Evolutionary conservation across 129 eudicot species (phyloP).

Genomic region (Saussurea involucrata): DNA sequence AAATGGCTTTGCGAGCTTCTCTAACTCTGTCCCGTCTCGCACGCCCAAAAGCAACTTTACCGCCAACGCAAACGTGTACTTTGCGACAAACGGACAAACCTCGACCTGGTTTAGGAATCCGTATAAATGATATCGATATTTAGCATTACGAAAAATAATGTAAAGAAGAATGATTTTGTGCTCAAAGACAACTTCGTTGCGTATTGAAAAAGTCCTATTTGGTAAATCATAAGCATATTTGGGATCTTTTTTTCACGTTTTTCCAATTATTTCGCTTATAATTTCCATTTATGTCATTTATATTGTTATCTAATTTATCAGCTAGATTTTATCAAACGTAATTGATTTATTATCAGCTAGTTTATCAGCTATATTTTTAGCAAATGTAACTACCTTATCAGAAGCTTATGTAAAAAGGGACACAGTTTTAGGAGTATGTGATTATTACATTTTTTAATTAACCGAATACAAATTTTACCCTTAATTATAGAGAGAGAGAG

Average conservation of each 20-base stretch:
- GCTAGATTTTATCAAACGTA: neutral
- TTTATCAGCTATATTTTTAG: no score
- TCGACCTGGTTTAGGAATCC: conserved; percentile 13
- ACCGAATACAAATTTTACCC: no score
- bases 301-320: neutral
- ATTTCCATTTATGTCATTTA: neutral
- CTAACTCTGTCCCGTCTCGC: conserved; percentile 34
- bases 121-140: neutral
- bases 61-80: conserved; percentile 47
- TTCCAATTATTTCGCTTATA: neutral
- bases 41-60: conserved; percentile 36
- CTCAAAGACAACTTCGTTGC: no score
- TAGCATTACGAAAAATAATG: no score
- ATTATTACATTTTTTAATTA: no score
- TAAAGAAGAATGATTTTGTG: no score
- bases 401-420: no score
- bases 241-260: no score
- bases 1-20: conserved; percentile 35
- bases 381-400: neutral
- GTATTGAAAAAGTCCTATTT: neutral
- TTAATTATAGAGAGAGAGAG: no score
- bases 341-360: neutral
- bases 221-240: neutral
- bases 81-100: conserved; percentile 41
- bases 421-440: no score